phyloP scores from a whole-genome alignment of 805 yeast genomes.

The Sungouiella thailandica region DNA sequence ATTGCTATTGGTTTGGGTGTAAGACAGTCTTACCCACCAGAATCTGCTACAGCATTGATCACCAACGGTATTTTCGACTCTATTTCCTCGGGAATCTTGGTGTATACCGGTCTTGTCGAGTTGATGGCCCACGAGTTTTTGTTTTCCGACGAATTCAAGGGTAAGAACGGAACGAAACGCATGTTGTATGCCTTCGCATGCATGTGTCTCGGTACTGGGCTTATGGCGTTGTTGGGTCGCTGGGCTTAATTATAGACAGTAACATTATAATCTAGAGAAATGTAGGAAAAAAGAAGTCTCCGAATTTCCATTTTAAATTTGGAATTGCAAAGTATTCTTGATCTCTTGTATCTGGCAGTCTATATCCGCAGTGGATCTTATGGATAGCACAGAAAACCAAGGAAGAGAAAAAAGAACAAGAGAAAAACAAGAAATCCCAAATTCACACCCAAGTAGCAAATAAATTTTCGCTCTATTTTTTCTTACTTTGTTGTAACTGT shows the following conservation, averaged over 20 bases:
- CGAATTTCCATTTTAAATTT: too few relatives aligned
- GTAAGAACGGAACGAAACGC: constrained; percentile 14
- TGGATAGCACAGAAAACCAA: too few relatives aligned
- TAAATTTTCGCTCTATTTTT: too few relatives aligned
- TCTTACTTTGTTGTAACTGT: too few relatives aligned
- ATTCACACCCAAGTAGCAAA: too few relatives aligned
- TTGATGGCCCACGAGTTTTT: constrained; percentile 37
- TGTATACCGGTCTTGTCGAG: constrained; percentile 34
- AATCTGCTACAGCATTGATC: constrained; percentile 28
- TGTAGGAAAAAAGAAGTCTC: too few relatives aligned
- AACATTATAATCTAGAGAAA: background rate
- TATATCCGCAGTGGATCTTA: too few relatives aligned
- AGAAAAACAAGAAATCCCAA: too few relatives aligned
- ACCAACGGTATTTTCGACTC: constrained; percentile 32
- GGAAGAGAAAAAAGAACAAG: too few relatives aligned
- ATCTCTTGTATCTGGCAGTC: too few relatives aligned
- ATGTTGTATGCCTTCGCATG: constrained; percentile 21
- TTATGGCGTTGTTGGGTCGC: constrained; percentile 31
- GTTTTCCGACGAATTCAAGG: constrained; percentile 25
- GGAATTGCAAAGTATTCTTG: too few relatives aligned
- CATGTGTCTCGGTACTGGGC: constrained; percentile 23
- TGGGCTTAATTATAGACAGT: constrained; percentile 22
- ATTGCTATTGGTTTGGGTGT: constrained; percentile 35
- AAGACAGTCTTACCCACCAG: constrained; percentile 27
- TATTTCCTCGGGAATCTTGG: constrained; percentile 30